Percentiles rank a stretch among this genome's conserved stretches.
Conservation (phyloP, 164 flowering plant genomes). For the Dillenia turbinata region DNA sequence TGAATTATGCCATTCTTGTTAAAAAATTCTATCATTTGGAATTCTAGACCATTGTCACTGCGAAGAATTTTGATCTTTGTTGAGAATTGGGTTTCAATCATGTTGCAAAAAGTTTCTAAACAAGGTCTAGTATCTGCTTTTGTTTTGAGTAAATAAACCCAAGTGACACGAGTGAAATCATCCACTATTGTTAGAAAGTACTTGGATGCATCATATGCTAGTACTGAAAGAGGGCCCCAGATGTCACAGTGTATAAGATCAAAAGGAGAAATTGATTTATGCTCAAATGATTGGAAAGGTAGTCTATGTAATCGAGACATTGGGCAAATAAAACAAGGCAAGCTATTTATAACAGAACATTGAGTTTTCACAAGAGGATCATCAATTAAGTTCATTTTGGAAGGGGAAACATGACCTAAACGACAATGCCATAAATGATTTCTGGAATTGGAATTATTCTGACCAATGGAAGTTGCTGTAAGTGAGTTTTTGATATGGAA, state of each 20-base stretch:
- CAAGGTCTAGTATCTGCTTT: neutral
- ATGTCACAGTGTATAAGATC: conserved; percentile 6
- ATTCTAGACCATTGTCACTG: too few relatives aligned
- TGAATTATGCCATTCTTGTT: too few relatives aligned
- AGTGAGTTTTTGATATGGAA: neutral
- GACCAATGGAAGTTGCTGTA: neutral
- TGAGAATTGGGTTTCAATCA: too few relatives aligned
- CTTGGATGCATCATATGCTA: neutral
- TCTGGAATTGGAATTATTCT: neutral
- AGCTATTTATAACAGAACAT: neutral
- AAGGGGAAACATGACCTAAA: neutral
- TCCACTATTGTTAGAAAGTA: conserved; percentile 4
- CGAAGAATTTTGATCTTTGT: too few relatives aligned
- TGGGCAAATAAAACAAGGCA: neutral
- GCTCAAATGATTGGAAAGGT: neutral
- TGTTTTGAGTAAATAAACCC: neutral
- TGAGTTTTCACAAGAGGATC: neutral
- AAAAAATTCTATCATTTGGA: too few relatives aligned
- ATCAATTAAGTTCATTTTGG: neutral
- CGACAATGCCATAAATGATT: neutral
- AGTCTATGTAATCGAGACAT: neutral
- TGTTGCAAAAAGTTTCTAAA: too few relatives aligned
- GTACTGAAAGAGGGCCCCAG: neutral
- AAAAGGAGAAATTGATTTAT: neutral
- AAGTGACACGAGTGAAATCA: neutral